Base-by-base conservation (phyloP, 2,329 filamentous ascomycete species). In the Hypoxylon sp. region DNA sequence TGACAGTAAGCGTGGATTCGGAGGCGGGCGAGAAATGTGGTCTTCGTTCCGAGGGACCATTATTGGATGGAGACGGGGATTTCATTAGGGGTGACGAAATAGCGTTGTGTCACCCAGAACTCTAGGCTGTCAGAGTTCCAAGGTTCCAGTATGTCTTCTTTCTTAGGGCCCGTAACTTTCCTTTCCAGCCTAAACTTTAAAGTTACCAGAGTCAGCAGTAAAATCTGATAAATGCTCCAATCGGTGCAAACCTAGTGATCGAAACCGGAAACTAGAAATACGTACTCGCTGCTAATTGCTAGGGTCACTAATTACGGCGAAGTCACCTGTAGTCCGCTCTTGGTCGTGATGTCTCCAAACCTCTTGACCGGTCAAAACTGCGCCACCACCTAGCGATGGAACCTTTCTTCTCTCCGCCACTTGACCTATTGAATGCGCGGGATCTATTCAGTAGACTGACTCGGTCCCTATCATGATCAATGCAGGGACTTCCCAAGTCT, bases 1-100 rank as follows among this genome's bases (percentile, higher is more conserved):
- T 28, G 86, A 87, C 75, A 82, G 82, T 67, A 84, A 82, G 72
- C 83, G 79, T 73, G 81, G 74, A 78, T 82, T 76, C 71, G 79
- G 76, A 75, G 84, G 76, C 78, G 84, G 78, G 21, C 73, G 75
- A 67, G 38, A 21, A 43, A 17, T n/a, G 38, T 72, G 70, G 23
- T 76, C 75, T 53, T 80, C 76, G 61, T 78, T 78, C 71, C 75
- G 75, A 65, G 79, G 79, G 69, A 78, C 76, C 80, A 81, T 80
- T 67, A 70, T 73, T 71, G 55, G 66, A 63, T 58, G 38, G 58
- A 41, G 19, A 53, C 34, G 59, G 51, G 17, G 32, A 43, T 21
- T 43, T 43, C 14, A 43, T 53, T 53, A 41, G 51, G 48, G 50
- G 34, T 70, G 65, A 65, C 67, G 65, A 60, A 53, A 65, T 67